Evolutionary conservation across 495 filamentous ascomycete species (phyloP), one percentile per base, ranked within the genome.

Genomic region (Clavariopsis aquatica): DNA sequence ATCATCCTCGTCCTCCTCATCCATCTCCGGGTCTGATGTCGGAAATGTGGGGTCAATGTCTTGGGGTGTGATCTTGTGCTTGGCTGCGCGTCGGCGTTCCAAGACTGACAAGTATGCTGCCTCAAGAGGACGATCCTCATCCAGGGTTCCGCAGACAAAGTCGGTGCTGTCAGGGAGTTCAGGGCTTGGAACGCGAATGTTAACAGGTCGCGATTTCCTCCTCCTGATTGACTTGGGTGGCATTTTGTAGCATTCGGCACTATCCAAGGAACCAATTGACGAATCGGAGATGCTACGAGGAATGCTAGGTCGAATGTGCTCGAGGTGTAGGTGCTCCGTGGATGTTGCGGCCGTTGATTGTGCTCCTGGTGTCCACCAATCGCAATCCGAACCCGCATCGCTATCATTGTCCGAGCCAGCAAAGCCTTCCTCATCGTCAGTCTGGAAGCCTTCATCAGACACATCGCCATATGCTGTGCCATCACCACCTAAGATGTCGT

Each of bases 41-140:
- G 94, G 94, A 72, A 98, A 98, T 73, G 91, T 96, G 10, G 94
- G 94, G 71, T 98, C 94, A 63, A 98, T 97, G 68, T 98, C 95
- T 68, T 98, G 94, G 45, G 94, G 92, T 26, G 91, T 89, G 27
- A 80, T 69, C 59, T 86, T 84, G 61, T 90, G 89, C 76, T 91
- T 96, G 57, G 86, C 86, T 45, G 87, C 86, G 61, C 88, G 89
- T 38, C 90, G 85, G 52, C 90, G 85, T 69, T 94, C 90, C 59
- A 94, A 80, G 66, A 88, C 90, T 12, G 90, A 90, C 51, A 96
- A 84, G 73, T 96, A 98, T 1, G 90, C 93, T 62, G 90, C 89
- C 73, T 98, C 94, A 41, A 98, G 76, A n/a, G 91, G 89, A 53
- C 91, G 87, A 73, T 98, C 94, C 73, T 98, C 94, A 70, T 98